These are phyloP conservation scores for Metschnikowia proteae DNA, from an alignment of 805 yeast genomes.

Conservation along the genomic window DNA sequence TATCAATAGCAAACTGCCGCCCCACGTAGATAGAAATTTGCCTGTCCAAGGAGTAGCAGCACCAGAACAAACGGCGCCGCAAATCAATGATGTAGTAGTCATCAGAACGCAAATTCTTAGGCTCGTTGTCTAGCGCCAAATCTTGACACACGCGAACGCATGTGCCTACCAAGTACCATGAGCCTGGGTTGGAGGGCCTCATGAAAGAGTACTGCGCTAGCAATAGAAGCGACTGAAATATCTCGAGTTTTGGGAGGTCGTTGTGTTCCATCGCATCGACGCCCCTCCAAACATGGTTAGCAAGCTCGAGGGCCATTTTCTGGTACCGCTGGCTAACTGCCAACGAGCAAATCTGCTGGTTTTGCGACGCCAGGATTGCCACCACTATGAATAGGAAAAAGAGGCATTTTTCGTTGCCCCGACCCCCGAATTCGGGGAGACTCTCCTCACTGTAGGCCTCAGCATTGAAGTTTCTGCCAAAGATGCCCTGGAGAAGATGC, in stretches of 20 bases:
- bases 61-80: constrained; percentile 13
- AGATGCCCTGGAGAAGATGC: background rate
- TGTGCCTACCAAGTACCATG: constrained; percentile 19
- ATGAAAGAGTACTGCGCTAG: constrained; percentile 18
- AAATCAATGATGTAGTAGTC: constrained; percentile 7
- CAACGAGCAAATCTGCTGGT: constrained; percentile 14
- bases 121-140: constrained; percentile 15
- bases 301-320: constrained; percentile 9
- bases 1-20: constrained; percentile 10
- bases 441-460: constrained; percentile 1
- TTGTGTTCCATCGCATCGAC: background rate
- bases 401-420: constrained; percentile 7
- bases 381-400: constrained; percentile 16
- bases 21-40: constrained; percentile 11
- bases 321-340: constrained; percentile 10
- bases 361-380: constrained; percentile 18
- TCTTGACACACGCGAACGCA: constrained; percentile 16
- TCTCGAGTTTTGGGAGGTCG: constrained; percentile 13
- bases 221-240: constrained; percentile 16
- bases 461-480: constrained; percentile 3
- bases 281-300: constrained; percentile 13
- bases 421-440: background rate
- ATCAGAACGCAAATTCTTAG: constrained; percentile 2
- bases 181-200: constrained; percentile 20
- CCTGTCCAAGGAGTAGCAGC: constrained; percentile 10